Evolutionary conservation across 148 eudicot genomes (phyloP), one percentile per base, ranked within the genome.

Genomic region (Rhododendron williamsianum): DNA sequence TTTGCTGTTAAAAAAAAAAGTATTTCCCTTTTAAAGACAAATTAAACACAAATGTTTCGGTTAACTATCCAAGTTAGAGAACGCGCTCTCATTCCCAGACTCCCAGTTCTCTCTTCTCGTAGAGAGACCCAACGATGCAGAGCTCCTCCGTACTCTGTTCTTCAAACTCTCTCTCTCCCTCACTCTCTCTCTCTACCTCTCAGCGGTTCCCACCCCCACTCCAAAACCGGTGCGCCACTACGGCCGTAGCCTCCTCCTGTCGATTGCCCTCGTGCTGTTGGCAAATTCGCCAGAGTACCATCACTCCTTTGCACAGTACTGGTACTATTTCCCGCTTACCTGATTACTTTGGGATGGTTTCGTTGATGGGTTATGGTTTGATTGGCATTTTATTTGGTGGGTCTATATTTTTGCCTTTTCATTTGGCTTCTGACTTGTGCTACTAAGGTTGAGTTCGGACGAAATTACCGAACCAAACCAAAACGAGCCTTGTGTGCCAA

Each of bases 71-170:
- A 21, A 60, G n/a, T 54, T 13, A 11, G 0, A 3, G 58, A 19
- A 19, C n/a, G 23, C 21, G 4, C 12, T 13, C 73, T 25, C 25
- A 2, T 30, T 46, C 54, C 21, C 41, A 11, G 35, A 2, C 45
- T 46, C 54, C 21, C 41, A 11, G 35, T 35, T 49, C 69, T 27
- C 80, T 7, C 46, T 36, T 9, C 41, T 25, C 54, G 13, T 16
- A 35, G 60, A 3, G 65, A 58, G n/a, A 51, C 81, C 33, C 49
- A 74, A 49, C 41, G 56, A 85, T 86, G 89, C 90, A 76, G 56
- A 82, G 83, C 89, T 80, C 89, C 67, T 83, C 89, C 60, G 88
- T 87, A 58, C 77, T 89, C 69, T 78, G 78, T 86, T 83, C 93
- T 84, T 86, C 91, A 73, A 86, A 69, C 77, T 87, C 86, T 56